Conservation (phyloP, 164 flowering plant species). For the Amborella trichopoda region DNA sequence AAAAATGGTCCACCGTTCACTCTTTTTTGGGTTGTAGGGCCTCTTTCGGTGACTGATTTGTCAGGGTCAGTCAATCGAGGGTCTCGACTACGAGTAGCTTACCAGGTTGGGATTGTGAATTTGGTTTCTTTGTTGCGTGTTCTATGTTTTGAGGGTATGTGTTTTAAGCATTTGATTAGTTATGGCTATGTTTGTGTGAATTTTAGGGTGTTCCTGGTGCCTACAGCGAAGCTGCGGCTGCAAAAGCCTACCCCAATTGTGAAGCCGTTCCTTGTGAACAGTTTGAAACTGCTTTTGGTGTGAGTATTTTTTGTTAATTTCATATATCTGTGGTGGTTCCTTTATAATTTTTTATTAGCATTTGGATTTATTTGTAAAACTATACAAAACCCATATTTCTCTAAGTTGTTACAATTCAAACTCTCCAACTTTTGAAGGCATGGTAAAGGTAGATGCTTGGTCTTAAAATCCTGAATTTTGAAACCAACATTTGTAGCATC, state of each 20-base stretch:
- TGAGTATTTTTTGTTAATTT: no score
- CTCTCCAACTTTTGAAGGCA: no score
- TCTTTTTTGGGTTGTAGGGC: slow-evolving; percentile 2
- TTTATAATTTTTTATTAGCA: no score
- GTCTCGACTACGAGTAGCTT: slow-evolving; percentile 9
- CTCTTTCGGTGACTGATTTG: slow-evolving; percentile 2
- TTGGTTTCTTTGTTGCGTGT: background rate
- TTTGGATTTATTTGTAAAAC: no score
- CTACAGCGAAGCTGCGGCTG: slow-evolving; percentile 85
- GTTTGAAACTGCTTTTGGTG: slow-evolving; percentile 75
- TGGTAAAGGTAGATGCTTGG: no score
- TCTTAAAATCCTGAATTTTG: no score
- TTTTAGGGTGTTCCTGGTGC: slow-evolving; percentile 85
- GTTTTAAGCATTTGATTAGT: background rate
- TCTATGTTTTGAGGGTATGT: background rate
- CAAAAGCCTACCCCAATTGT: slow-evolving; percentile 88
- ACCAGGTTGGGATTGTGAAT: slow-evolving; percentile 3
- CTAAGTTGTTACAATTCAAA: no score
- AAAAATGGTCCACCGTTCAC: background rate
- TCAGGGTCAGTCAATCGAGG: background rate
- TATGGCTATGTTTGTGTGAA: background rate
- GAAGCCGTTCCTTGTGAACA: slow-evolving; percentile 91
- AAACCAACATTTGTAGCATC: no score
- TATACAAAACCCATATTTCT: no score
- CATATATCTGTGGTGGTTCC: no score